phyloP scores from a whole-genome alignment of 2,329 filamentous ascomycete species.

The Scedosporium apiospermum region DNA sequence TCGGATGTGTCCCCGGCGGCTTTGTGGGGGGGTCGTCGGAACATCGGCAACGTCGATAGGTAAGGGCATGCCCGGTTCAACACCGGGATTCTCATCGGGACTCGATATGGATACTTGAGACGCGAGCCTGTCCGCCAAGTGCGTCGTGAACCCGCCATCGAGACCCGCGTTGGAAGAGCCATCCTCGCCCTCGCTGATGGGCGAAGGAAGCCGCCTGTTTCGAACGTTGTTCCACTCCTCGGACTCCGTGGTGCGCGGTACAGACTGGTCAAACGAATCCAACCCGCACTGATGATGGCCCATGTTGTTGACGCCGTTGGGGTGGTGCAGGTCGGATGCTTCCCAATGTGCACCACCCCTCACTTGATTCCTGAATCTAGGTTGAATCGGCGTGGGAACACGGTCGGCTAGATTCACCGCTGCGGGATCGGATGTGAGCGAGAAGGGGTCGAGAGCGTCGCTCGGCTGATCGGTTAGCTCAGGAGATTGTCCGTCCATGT shows the following conservation, averaged over 20 bases:
- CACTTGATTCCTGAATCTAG: constrained; percentile 45
- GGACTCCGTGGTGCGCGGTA: constrained; percentile 39
- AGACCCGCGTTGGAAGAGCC: constrained; percentile 21
- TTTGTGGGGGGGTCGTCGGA: constrained; percentile 26
- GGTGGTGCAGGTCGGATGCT: constrained; percentile 20
- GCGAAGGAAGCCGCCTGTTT: constrained; percentile 45
- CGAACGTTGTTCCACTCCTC: constrained; percentile 43
- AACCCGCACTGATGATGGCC: constrained; percentile 30
- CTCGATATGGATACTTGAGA: constrained; percentile 6
- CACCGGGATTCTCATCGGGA: constrained; percentile 25
- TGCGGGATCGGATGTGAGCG: constrained; percentile 13
- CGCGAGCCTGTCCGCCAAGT: constrained; percentile 21
- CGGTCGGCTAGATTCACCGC: constrained; percentile 26
- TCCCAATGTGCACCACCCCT: constrained; percentile 41
- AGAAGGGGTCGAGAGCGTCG: constrained; percentile 7
- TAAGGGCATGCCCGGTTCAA: constrained; percentile 13
- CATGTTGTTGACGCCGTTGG: constrained; percentile 26
- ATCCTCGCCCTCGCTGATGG: constrained; percentile 49
- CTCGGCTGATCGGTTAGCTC: constrained; percentile 11
- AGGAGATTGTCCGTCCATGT: constrained; percentile 37
- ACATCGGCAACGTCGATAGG: background rate
- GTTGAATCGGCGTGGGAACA: constrained; percentile 51
- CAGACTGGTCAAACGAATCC: constrained; percentile 24
- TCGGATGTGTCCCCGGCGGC: constrained; percentile 45
- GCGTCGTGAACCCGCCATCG: constrained; percentile 23